Evolutionary conservation across 1,139 yeast genomes (phyloP), one percentile per base, ranked within the genome.

Genomic region (Saccharomyces hybrid): DNA sequence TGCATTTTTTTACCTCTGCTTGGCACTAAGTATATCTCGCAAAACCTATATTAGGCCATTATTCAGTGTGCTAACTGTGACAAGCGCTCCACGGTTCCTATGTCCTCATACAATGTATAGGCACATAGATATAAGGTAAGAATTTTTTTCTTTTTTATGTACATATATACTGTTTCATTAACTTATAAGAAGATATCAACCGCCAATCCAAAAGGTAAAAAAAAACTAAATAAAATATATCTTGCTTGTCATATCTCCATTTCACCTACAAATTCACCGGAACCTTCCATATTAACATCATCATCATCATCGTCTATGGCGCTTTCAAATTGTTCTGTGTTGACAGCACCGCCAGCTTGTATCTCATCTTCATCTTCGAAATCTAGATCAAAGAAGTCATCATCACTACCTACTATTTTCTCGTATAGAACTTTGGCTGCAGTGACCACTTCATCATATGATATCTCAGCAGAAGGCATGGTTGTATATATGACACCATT

Each of bases 311-410:
- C n/a, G 14, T 56, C 69, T 49, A 68, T 68, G 5, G 72, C 72
- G 50, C 62, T 64, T 54, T 67, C 70, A 50, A 62, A 61, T 34
- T 56, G 57, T n/a, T 52, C 53, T 31, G 55, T 51, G 32, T 56
- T 56, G n/a, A 44, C 52, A 46, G 32, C 48, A 27, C 48, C 49
- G 28, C 52, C 59, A 78, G 48, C 51, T 7, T 48, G 48, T 38
- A 50, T 53, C 5, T 85, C 93, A 54, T 88, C 96, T 23, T 90
- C 97, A 68, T 91, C 98, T 71, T 91, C 98, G 67, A 91, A 91
- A 71, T 91, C 98, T 41, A 91, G 89, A 70, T 89, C 97, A 66
- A 91, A 91, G 72, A 91, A 91, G 70, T 91, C 98, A 63, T 90
- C 98, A 67, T 88, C 95, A 4, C 95, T 81, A 3, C 98, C 98